These are phyloP conservation scores for Dentiscutata heterogama DNA, from an alignment of 371 early-diverging fungal species.

Conservation along the genomic window DNA sequence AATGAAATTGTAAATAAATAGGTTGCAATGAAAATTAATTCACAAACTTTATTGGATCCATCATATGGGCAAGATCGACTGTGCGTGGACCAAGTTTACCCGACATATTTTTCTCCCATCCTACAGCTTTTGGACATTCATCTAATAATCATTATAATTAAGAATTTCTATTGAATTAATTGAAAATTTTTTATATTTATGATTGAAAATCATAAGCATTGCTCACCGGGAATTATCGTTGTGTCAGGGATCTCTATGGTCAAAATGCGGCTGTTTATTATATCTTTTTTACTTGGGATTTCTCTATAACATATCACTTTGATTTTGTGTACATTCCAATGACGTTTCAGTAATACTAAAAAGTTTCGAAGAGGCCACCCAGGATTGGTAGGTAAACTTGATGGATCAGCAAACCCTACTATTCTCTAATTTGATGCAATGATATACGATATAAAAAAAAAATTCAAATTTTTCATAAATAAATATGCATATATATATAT, in stretches of 20 bases:
- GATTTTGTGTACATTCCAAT: constrained; percentile 58
- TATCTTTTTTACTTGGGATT: constrained; percentile 53
- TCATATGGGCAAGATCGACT: constrained; percentile 84
- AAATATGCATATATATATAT: neutral
- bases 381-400: constrained; percentile 67
- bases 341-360: constrained; percentile 69
- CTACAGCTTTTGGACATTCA: constrained; percentile 72
- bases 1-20: neutral
- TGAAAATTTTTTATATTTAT: neutral
- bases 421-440: constrained; percentile 49
- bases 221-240: neutral
- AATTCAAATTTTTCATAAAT: neutral
- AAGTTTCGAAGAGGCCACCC: constrained; percentile 95
- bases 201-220: neutral
- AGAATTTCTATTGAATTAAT: neutral
- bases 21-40: neutral
- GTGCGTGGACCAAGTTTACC: constrained; percentile 87
- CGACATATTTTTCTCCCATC: constrained; percentile 91
- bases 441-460: constrained; percentile 1
- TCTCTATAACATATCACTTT: constrained; percentile 84
- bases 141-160: constrained; percentile 33
- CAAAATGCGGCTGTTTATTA: constrained; percentile 35
- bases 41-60: constrained; percentile 79
- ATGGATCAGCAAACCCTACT: constrained; percentile 90
- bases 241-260: constrained; percentile 2